Percentiles rank a stretch among this genome's conserved stretches.
These are phyloP conservation scores for Favolaschia claudopus DNA, from an alignment of 768 basidiomycete genomes.

Conservation along the genomic window DNA sequence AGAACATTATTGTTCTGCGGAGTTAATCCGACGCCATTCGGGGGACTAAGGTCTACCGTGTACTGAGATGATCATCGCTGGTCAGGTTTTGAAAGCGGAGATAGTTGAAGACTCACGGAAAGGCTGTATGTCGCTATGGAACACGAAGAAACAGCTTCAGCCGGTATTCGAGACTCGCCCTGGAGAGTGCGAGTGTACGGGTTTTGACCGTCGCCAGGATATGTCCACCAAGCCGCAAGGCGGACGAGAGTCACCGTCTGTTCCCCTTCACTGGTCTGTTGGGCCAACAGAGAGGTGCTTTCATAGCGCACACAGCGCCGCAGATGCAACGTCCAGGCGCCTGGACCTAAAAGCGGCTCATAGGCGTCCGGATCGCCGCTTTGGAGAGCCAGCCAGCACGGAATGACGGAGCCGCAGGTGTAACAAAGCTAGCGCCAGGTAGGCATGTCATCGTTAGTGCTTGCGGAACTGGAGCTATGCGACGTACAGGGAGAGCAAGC, in stretches of 20 bases:
- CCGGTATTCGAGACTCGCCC: slow-evolving; percentile 43
- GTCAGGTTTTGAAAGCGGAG: neutral
- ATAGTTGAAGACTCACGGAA: slow-evolving; percentile 33
- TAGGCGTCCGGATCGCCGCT: slow-evolving; percentile 39
- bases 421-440: slow-evolving; percentile 38
- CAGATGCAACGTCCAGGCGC: slow-evolving; percentile 35
- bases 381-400: slow-evolving; percentile 40
- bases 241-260: slow-evolving; percentile 26
- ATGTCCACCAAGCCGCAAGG: slow-evolving; percentile 41
- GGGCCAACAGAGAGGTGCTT: slow-evolving; percentile 14
- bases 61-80: slow-evolving; percentile 22
- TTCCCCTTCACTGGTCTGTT: neutral
- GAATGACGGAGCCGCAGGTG: slow-evolving; percentile 49
- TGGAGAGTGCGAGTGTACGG: slow-evolving; percentile 29
- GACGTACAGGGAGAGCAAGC: neutral
- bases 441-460: too few species aligned
- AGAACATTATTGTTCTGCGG: slow-evolving; percentile 16
- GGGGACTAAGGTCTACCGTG: slow-evolving; percentile 32
- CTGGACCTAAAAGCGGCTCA: slow-evolving; percentile 36
- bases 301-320: slow-evolving; percentile 36
- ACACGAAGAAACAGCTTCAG: slow-evolving; percentile 39
- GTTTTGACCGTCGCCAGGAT: neutral
- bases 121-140: slow-evolving; percentile 35
- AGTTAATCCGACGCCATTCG: slow-evolving; percentile 31
- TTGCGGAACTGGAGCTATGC: neutral